Base-by-base conservation (phyloP, 192 early-diverging fungal species). In the Mortierella alpina region DNA sequence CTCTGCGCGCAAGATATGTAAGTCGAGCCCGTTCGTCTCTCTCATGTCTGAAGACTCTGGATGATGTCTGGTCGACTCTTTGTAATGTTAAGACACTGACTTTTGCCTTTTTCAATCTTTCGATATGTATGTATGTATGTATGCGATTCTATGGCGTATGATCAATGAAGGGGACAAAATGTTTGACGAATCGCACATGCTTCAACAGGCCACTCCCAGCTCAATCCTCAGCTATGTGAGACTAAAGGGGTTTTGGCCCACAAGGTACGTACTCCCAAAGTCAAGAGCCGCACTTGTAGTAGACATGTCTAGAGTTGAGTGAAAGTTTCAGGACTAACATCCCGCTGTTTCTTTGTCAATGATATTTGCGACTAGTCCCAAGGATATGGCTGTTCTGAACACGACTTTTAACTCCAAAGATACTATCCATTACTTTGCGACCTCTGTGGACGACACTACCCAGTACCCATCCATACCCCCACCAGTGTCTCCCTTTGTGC, bases 171-270 rank as follows among this genome's bases (percentile, higher is more conserved):
- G 84, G 84, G 77, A 86, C 61, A 70, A 71, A 41, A 66, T 80
- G 72, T 83, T 86, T 73, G 86, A 87, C 45, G 76, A 84, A 18
- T 62, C 73, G 13, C 70, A 72, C 14, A 71, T 84, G 67, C 31
- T 87, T 9, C 67, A 79, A n/a, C 70, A 73, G 11, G 41, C 76
- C 0, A 82, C 86, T 2, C 73, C 78, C 14, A 82, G 83, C 1
- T 82, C 82, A 14, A 83, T 75, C 12, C 57, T 87, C 8, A 73
- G 59, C 44, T 84, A 87, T 56, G 70, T 83, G 8, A 69, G 84
- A 40, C 47, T 85, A 31, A 87, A 85, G 63, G 84, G 81, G 46
- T 70, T 82, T 20, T 87, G 86, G 86, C 81, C 84, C 8, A 59
- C 82, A 59, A 86, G 84, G 84, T 86, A 83, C 53, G 7, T 7